These are phyloP conservation scores for Euphrasia confusa DNA, from an alignment of 257 asterid genomes.

Conservation along the genomic window DNA sequence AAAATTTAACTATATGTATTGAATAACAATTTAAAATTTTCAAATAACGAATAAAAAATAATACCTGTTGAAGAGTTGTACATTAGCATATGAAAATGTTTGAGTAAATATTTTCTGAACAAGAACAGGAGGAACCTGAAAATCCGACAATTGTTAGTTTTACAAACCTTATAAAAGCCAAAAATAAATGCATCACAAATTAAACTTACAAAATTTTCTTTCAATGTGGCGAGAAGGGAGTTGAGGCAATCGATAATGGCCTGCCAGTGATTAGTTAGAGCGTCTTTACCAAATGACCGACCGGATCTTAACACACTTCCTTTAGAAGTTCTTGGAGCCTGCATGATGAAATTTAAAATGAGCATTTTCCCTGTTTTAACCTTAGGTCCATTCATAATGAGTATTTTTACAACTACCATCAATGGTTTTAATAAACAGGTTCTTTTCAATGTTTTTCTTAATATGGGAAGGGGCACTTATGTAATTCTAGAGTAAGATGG, in stretches of 20 bases:
- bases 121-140: constrained; percentile 90
- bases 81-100: constrained; percentile 74
- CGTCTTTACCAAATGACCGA: constrained; percentile 78
- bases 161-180: constrained; percentile 4
- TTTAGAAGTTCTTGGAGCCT: constrained; percentile 89
- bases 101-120: constrained; percentile 84
- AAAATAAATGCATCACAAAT: constrained; percentile 3
- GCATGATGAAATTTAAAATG: constrained; percentile 16
- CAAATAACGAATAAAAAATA: not conserved
- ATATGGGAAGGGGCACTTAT: no score
- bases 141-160: constrained; percentile 35
- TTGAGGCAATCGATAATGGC: constrained; percentile 86
- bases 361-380: not conserved
- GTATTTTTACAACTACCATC: no score
- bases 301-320: constrained; percentile 84
- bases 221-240: constrained; percentile 70
- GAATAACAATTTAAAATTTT: not conserved
- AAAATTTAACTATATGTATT: no score
- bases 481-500: no score
- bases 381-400: no score
- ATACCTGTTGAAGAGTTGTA: constrained; percentile 88
- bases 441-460: no score
- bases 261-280: constrained; percentile 78
- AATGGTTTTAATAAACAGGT: no score
- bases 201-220: constrained; percentile 74